Percentiles rank a stretch among this genome's conserved stretches.
These are phyloP conservation scores for Plasmodium cynomolgi DNA, from an alignment of 169 alveolate species.

Conservation along the genomic window DNA sequence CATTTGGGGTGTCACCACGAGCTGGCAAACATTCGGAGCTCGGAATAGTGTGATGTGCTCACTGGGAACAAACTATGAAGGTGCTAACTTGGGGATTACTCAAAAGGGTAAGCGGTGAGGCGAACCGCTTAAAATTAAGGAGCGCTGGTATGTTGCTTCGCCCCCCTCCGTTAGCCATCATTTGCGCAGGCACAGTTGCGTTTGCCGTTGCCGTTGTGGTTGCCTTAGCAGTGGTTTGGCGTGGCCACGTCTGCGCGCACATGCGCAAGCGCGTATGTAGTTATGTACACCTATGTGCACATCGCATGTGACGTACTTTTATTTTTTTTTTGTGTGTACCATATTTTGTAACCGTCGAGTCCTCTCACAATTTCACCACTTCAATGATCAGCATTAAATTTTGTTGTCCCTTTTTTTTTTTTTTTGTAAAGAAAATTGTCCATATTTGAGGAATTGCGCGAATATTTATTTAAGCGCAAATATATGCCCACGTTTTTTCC, in stretches of 20 bases:
- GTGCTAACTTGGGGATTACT: neutral
- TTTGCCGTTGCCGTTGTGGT: too few species aligned
- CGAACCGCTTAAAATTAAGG: neutral
- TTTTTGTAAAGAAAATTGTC: conserved; percentile 15
- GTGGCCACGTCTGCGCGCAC: neutral
- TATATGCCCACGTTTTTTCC: neutral
- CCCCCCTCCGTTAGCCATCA: neutral
- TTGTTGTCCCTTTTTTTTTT: conserved; percentile 14
- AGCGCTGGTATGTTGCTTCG: neutral
- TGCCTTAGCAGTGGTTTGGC: neutral
- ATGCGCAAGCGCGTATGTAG: neutral
- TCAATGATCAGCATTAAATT: neutral
- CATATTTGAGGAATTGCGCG: conserved; percentile 5
- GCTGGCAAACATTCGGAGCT: neutral
- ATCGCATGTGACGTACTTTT: neutral
- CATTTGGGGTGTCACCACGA: neutral
- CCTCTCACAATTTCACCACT: neutral
- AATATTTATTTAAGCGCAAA: conserved; percentile 2
- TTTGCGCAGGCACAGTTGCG: neutral
- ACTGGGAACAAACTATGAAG: neutral
- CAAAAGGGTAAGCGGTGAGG: neutral
- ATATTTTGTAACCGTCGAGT: neutral
- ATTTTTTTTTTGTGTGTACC: neutral
- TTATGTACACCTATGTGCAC: neutral
- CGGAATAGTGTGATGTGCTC: neutral